Evolutionary conservation across 2,329 filamentous ascomycete species (phyloP).

Genomic region (Sporothrix dimorphospora): DNA sequence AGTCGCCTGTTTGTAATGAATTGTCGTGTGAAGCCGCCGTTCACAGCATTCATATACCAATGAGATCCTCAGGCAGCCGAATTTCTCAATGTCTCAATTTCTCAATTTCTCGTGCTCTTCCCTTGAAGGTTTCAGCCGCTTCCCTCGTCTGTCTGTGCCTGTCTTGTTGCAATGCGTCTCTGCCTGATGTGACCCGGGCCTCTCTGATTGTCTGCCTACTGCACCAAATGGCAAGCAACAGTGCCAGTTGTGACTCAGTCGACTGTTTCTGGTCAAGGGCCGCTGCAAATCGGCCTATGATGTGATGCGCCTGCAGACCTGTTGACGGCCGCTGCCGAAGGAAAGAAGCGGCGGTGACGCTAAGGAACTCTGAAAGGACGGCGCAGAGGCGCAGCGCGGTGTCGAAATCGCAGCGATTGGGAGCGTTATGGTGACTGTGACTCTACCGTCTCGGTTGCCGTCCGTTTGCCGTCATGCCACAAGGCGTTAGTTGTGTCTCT

Average conservation of each 20-base stretch:
- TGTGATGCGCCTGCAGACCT: not conserved
- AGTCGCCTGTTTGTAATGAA: no score
- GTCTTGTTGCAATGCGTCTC: not conserved
- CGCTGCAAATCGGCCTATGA: not conserved
- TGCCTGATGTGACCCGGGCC: not conserved
- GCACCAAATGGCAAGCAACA: no score
- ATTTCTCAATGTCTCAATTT: not conserved
- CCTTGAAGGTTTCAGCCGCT: not conserved
- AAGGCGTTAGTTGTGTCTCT: not conserved
- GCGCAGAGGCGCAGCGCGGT: not conserved
- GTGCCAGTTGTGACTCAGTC: not conserved
- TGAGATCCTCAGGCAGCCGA: constrained; percentile 15
- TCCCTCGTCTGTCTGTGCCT: not conserved
- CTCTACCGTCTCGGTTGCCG: not conserved
- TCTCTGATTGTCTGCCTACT: not conserved
- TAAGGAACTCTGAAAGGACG: not conserved
- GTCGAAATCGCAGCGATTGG: not conserved
- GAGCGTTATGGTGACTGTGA: not conserved
- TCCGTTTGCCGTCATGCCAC: not conserved
- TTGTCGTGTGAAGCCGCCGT: not conserved
- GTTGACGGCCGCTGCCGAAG: not conserved
- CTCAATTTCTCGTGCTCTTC: not conserved
- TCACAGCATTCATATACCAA: not conserved
- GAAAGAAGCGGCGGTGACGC: not conserved
- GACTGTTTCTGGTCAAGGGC: not conserved